These are phyloP conservation scores for Paspalum vaginatum DNA, from an alignment of 176 grass and related monocot genomes.

Conservation along the genomic window DNA sequence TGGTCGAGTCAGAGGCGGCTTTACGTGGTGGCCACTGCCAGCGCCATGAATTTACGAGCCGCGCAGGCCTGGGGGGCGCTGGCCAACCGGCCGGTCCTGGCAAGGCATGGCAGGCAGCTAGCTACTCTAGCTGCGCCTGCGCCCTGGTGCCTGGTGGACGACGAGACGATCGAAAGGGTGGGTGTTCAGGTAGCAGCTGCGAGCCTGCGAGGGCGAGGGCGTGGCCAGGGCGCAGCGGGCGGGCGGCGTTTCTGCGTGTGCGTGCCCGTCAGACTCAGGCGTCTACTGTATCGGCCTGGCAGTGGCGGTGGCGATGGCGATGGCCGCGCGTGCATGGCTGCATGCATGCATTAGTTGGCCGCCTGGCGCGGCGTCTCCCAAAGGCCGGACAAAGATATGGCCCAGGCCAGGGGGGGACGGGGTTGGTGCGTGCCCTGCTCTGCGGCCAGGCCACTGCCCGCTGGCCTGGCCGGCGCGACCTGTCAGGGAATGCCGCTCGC, in stretches of 20 bases:
- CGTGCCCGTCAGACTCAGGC: conserved; percentile 31
- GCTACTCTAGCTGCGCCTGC: no score
- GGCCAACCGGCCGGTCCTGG: no score
- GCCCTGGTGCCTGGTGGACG: no score
- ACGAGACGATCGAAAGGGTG: background rate
- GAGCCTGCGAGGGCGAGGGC: no score
- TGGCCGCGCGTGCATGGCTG: background rate
- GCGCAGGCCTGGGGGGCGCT: background rate
- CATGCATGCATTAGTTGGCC: conserved; percentile 1
- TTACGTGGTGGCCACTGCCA: no score
- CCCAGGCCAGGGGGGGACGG: background rate
- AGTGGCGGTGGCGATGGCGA: no score
- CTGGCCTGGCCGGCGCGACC: background rate
- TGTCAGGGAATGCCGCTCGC: conserved; percentile 35
- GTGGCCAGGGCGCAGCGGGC: no score
- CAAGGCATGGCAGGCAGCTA: no score
- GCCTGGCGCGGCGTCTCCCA: conserved; percentile 35
- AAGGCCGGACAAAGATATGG: conserved; percentile 43
- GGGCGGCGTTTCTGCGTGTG: background rate
- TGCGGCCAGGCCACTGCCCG: background rate
- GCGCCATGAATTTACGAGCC: conserved; percentile 42
- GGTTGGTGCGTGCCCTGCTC: background rate
- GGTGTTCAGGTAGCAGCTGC: background rate
- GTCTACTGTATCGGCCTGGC: no score
- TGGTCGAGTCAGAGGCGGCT: background rate